These are phyloP conservation scores for Albatrellus sp. DNA, from an alignment of 1,284 basidiomycete species.

Conservation along the genomic window DNA sequence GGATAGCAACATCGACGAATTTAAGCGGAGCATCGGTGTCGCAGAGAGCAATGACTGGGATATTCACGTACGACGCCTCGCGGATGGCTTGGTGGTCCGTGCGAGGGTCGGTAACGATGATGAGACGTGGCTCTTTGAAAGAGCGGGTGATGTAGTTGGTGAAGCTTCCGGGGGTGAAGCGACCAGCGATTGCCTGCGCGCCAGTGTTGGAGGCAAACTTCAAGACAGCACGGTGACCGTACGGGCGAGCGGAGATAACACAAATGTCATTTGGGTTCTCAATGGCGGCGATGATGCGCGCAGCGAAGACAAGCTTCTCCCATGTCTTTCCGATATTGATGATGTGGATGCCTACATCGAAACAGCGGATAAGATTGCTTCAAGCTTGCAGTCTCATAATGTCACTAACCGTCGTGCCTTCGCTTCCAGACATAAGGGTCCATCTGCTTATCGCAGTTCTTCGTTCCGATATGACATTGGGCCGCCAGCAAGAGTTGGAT, in stretches of 20 bases:
- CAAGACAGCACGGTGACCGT: conserved; percentile 98
- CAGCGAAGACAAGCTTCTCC: conserved; percentile 96
- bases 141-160: conserved; percentile 99
- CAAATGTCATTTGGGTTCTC: conserved; percentile 98
- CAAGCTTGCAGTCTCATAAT: conserved; percentile 2
- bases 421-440: conserved; percentile 96
- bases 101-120: conserved; percentile 97
- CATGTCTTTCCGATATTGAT: conserved; percentile 99
- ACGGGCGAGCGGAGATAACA: conserved; percentile 95
- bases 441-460: conserved; percentile 99
- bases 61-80: conserved; percentile 99
- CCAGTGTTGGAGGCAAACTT: conserved; percentile 98
- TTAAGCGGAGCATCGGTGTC: conserved; percentile 97
- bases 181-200: conserved; percentile 95
- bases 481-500: conserved; percentile 91
- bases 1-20: conserved; percentile 97
- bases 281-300: conserved; percentile 87
- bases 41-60: conserved; percentile 97
- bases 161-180: conserved; percentile 98
- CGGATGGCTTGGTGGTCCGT: conserved; percentile 99
- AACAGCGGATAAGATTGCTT: conserved; percentile 7
- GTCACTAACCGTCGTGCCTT: conserved; percentile 75
- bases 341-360: conserved; percentile 74
- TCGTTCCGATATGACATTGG: conserved; percentile 93
- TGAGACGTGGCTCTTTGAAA: conserved; percentile 99